These are phyloP conservation scores for Actinomucor elegans DNA, from an alignment of 371 early-diverging fungal genomes.

Conservation along the genomic window DNA sequence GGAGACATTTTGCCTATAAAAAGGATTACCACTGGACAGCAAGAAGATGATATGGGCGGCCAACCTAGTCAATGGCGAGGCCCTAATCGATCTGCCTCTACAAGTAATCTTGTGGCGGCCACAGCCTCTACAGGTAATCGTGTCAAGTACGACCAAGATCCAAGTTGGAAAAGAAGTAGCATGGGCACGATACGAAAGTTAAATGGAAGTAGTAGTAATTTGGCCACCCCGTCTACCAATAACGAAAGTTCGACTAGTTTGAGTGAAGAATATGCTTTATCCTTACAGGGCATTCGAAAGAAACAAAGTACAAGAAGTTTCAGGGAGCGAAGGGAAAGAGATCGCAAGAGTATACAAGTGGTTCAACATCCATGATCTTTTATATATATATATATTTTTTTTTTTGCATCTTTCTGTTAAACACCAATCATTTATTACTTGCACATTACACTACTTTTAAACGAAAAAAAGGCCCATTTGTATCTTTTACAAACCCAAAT, in stretches of 20 bases:
- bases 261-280: constrained; percentile 49
- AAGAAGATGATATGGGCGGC: constrained; percentile 7
- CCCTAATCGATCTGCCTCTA: constrained; percentile 36
- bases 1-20: constrained; percentile 49
- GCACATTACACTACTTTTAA: too few species aligned
- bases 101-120: constrained; percentile 25
- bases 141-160: constrained; percentile 19
- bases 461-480: too few species aligned
- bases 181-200: constrained; percentile 18
- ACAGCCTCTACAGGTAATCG: not conserved
- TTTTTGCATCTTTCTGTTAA: not conserved
- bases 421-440: too few species aligned
- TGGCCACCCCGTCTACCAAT: not conserved
- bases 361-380: not conserved
- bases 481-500: too few species aligned
- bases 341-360: constrained; percentile 36
- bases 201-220: not conserved
- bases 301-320: constrained; percentile 51
- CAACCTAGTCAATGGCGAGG: constrained; percentile 17
- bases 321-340: constrained; percentile 48
- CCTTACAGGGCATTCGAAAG: constrained; percentile 46
- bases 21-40: constrained; percentile 27
- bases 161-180: constrained; percentile 22
- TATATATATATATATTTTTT: not conserved
- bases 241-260: constrained; percentile 28